Conservation (phyloP, 2,329 filamentous ascomycete genomes). For the Apiospora marii region DNA sequence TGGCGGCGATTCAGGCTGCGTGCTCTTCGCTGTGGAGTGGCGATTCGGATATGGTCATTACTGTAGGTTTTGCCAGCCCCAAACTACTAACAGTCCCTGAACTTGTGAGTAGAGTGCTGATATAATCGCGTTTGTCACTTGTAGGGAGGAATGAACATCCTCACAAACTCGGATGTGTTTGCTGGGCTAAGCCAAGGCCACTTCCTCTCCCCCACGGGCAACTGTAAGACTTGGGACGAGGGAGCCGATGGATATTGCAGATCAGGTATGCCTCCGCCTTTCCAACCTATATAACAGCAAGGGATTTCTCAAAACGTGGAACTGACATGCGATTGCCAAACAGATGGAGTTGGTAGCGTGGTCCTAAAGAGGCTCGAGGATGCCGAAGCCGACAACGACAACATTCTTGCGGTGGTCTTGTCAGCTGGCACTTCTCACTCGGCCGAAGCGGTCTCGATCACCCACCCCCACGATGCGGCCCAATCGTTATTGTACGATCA, state of each 20-base stretch:
- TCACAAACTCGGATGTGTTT: constrained; percentile 73
- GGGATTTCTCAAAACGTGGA: too few relatives aligned
- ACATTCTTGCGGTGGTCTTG: constrained; percentile 46
- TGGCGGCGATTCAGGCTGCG: constrained; percentile 74
- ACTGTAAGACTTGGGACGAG: constrained; percentile 66
- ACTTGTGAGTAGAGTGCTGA: not conserved
- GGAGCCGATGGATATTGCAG: constrained; percentile 64
- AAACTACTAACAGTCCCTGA: not conserved
- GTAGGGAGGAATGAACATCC: constrained; percentile 66
- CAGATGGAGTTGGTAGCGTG: constrained; percentile 33
- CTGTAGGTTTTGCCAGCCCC: constrained; percentile 34
- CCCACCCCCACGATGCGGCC: constrained; percentile 70
- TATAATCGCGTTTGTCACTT: not conserved
- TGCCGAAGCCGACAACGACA: constrained; percentile 29
- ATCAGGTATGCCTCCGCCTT: constrained; percentile 22
- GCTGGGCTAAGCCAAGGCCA: constrained; percentile 69
- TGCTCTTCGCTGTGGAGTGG: constrained; percentile 63
- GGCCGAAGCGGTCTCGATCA: constrained; percentile 74
- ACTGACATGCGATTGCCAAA: not conserved
- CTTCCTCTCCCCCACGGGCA: constrained; percentile 61
- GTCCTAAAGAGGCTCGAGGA: constrained; percentile 38
- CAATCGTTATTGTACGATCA: not conserved
- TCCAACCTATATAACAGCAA: not conserved
- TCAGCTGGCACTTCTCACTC: constrained; percentile 75
- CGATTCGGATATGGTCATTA: constrained; percentile 71